A percentile compares a stretch with the other conserved stretches of the same genome.
Evolutionary conservation across 2,329 filamentous ascomycete species (phyloP).

Genomic region (Drechmeria coniospora): DNA sequence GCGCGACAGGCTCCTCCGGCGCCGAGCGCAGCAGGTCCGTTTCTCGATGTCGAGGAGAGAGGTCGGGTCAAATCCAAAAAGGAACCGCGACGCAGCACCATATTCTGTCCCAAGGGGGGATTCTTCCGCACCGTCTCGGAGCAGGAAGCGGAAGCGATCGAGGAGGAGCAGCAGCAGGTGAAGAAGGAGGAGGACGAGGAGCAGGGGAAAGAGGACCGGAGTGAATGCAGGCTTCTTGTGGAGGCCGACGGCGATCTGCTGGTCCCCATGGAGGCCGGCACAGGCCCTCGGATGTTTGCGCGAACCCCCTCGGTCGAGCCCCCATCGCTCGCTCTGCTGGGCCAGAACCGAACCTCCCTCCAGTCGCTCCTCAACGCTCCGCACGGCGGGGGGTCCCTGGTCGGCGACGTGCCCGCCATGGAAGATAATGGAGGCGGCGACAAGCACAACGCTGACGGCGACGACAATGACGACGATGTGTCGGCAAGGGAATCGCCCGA

Average conservation of each 20-base stretch:
- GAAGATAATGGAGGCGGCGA: conserved; percentile 7
- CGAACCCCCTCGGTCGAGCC: conserved; percentile 48
- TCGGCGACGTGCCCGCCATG: conserved; percentile 27
- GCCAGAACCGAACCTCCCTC: conserved; percentile 40
- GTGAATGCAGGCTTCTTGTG: no score
- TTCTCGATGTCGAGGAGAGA: conserved; percentile 8
- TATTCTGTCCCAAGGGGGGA: conserved; percentile 47
- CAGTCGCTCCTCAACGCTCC: conserved; percentile 46
- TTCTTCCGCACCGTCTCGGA: conserved; percentile 46
- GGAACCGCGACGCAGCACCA: conserved; percentile 32
- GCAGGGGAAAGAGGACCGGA: conserved; percentile 4
- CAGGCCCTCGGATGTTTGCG: conserved; percentile 28
- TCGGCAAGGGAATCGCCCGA: conserved; percentile 10
- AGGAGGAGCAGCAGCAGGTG: conserved; percentile 15
- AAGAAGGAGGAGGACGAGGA: conserved; percentile 7
- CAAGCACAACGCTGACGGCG: no score
- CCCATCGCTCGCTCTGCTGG: conserved; percentile 39
- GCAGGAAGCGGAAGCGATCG: conserved; percentile 30
- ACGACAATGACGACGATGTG: conserved; percentile 5
- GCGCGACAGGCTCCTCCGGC: conserved; percentile 14
- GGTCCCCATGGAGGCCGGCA: conserved; percentile 13
- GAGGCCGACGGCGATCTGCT: conserved; percentile 7
- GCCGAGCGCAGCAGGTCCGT: conserved; percentile 2
- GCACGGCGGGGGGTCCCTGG: conserved; percentile 22
- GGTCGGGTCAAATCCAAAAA: conserved; percentile 16